These are phyloP conservation scores for Xylaria sp. DNA, from an alignment of 2,329 filamentous ascomycete genomes.

Conservation along the genomic window DNA sequence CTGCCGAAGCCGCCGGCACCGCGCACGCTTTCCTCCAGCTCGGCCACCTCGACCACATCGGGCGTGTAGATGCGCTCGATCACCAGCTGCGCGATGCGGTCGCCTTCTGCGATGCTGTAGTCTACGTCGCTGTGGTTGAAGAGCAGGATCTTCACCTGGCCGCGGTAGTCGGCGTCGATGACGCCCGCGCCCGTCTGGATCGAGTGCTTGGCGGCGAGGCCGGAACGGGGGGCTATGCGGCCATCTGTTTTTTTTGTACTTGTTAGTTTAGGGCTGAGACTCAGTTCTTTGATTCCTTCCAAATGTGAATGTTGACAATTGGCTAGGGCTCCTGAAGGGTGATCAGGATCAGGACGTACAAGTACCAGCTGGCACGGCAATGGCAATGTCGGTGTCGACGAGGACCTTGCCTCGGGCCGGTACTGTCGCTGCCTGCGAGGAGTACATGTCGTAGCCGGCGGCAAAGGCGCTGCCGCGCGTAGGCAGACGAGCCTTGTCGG, in stretches of 20 bases:
- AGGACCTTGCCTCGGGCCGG: conserved; percentile 85
- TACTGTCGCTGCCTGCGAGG: conserved; percentile 77
- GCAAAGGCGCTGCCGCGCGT: conserved; percentile 90
- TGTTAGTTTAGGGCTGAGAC: background rate
- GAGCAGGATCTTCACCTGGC: conserved; percentile 91
- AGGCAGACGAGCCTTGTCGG: conserved; percentile 79
- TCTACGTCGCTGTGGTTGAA: conserved; percentile 91
- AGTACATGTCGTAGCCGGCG: conserved; percentile 94
- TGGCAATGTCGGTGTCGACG: conserved; percentile 90
- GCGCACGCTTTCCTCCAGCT: conserved; percentile 89
- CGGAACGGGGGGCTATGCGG: conserved; percentile 89
- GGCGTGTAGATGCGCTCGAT: conserved; percentile 95
- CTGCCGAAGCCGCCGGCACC: conserved; percentile 93
- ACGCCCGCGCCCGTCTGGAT: conserved; percentile 97
- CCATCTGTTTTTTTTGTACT: conserved; percentile 72
- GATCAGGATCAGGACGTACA: conserved; percentile 69
- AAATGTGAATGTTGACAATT: background rate
- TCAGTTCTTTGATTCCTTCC: background rate
- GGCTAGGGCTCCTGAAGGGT: background rate
- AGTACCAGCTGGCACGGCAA: conserved; percentile 89
- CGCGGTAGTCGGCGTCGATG: conserved; percentile 97
- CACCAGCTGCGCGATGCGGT: conserved; percentile 92
- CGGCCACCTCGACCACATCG: conserved; percentile 86
- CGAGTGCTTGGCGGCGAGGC: conserved; percentile 91
- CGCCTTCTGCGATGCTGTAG: conserved; percentile 84